These are phyloP conservation scores for Talaromyces adpressus DNA, from an alignment of 495 filamentous ascomycete species.

Conservation along the genomic window DNA sequence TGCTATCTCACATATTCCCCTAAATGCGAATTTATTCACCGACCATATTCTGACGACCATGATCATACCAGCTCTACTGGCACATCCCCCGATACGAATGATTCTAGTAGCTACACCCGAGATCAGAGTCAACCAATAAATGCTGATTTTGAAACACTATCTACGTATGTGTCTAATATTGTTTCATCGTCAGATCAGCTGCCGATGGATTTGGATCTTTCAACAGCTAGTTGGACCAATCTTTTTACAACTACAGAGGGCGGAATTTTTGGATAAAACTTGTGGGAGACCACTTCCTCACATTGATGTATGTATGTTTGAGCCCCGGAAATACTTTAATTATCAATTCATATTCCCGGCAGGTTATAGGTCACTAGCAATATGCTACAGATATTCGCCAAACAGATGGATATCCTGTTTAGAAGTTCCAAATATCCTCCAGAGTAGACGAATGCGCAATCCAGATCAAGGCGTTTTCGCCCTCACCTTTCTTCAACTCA, in stretches of 20 bases:
- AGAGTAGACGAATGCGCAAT: not conserved
- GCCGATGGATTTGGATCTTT: not conserved
- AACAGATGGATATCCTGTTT: not conserved
- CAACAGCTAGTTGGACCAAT: constrained; percentile 2
- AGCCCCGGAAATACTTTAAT: no score
- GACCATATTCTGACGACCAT: constrained; percentile 1
- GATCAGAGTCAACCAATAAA: not conserved
- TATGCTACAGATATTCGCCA: no score
- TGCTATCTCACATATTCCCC: not conserved
- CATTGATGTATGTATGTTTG: no score
- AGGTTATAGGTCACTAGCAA: no score
- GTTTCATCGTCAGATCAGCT: not conserved
- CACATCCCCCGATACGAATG: not conserved
- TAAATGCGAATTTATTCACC: constrained; percentile 3
- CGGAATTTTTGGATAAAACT: not conserved
- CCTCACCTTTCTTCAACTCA: constrained; percentile 1
- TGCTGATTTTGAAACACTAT: not conserved
- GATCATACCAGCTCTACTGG: not conserved
- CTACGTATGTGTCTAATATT: not conserved
- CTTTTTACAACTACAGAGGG: not conserved
- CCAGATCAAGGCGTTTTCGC: constrained; percentile 1
- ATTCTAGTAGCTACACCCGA: not conserved
- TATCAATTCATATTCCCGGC: no score
- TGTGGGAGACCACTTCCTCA: no score
- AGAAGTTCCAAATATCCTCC: constrained; percentile 5